These are phyloP conservation scores for Termitomyces sp. DNA, from an alignment of 768 basidiomycete genomes.

Conservation along the genomic window DNA sequence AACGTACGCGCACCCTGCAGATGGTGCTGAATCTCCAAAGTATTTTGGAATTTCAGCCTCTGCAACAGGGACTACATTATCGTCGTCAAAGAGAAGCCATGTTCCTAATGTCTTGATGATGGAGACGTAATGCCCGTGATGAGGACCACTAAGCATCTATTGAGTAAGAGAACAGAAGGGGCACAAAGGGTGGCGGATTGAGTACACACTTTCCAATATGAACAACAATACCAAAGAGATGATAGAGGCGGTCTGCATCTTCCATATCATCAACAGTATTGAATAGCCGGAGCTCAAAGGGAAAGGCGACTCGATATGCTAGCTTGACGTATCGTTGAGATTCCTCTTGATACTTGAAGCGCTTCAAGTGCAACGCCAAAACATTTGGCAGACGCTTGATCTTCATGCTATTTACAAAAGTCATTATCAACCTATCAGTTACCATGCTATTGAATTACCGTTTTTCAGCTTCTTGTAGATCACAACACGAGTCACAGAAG, in stretches of 20 bases:
- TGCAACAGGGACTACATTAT: slow-evolving; percentile 81
- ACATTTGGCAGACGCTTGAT: slow-evolving; percentile 95
- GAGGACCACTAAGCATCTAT: slow-evolving; percentile 67
- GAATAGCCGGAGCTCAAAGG: slow-evolving; percentile 89
- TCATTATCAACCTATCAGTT: neutral
- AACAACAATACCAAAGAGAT: slow-evolving; percentile 96
- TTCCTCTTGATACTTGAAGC: slow-evolving; percentile 98
- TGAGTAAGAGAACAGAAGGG: slow-evolving; percentile 3
- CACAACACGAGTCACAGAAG: slow-evolving; percentile 96
- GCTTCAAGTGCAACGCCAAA: slow-evolving; percentile 92
- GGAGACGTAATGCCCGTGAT: slow-evolving; percentile 97
- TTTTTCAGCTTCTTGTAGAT: slow-evolving; percentile 97
- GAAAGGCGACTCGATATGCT: slow-evolving; percentile 94
- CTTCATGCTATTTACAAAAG: slow-evolving; percentile 72
- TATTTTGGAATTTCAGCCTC: slow-evolving; percentile 90
- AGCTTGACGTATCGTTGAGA: slow-evolving; percentile 89
- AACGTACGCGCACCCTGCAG: slow-evolving; percentile 88
- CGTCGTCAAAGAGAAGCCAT: slow-evolving; percentile 97
- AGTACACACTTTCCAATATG: slow-evolving; percentile 91
- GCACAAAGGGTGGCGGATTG: neutral
- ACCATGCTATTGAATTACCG: slow-evolving; percentile 44
- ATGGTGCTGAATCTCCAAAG: slow-evolving; percentile 76
- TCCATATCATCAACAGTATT: slow-evolving; percentile 94
- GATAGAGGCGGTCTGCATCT: slow-evolving; percentile 89
- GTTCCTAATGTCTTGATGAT: slow-evolving; percentile 80